Evolutionary conservation across 306 rosid species (phyloP), one percentile per base, ranked within the genome.

Genomic region (Rosa multiflora): DNA sequence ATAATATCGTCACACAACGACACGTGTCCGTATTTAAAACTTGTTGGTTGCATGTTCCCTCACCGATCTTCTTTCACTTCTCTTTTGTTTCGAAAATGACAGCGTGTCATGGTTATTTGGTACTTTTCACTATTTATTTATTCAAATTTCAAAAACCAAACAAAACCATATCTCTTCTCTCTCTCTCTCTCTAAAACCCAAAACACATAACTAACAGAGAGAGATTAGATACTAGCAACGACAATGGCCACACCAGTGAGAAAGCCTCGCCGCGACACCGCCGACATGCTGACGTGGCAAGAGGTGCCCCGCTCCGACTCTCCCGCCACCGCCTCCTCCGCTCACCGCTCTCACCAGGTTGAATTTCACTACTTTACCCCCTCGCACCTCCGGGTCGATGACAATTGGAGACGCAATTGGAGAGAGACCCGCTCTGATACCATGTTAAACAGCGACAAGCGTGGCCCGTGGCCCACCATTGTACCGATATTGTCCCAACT

Each of bases 231-330:
- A 29, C 17, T 6, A 26, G 0, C 8, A 56, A 8, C 56, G 14
- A 77, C 79, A 59, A 93, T 87, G 97, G 88, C 58, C 83, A 87
- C 90, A 13, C 88, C 88, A 5, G 76, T 75, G 10, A 73, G 91
- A 23, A 91, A 80, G 56, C 82, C 93, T 10, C 88, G 72, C 78
- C 71, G 91, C 4, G 85, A 87, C 84, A 91, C 98, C 59, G 75
- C 92, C 83, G 96, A 89, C 83, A 89, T 93, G 83, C 90, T 91
- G 1, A 81, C 89, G 5, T 91, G 98, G 98, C 78, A 90, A 35
- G 93, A 90, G 80, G 68, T 40, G 15, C 80, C 88, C 69, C 83
- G 81, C 15, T 52, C 79, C 21, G 83, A 83, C 6, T 76, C 92
- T 75, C 13, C 87, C 23, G 15, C 87, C 74, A 32, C 85, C 35